Base-by-base conservation (phyloP, 148 eudicot species). In the Tetragonia tetragonoides region DNA sequence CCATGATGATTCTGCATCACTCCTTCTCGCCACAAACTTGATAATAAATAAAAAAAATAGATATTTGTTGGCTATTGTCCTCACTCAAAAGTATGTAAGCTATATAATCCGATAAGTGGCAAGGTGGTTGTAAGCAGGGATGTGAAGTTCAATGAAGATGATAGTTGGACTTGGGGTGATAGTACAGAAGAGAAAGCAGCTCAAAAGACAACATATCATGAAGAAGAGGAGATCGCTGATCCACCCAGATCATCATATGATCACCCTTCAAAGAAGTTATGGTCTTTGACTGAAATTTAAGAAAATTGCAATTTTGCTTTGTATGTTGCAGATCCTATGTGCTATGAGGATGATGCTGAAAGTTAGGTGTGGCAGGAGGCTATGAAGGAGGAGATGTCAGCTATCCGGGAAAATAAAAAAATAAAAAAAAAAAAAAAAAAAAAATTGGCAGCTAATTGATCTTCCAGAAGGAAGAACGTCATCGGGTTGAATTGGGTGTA, bases 51-150 rank as follows among this genome's bases (percentile, higher is more conserved):
- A 9, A 23, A 21, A 37, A 82, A 78, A 57, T 78, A 70, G 15
- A 47, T 82, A 15, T 78, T 82, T 56, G 21, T 82, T 59, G 75
- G 81, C 8, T 82, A 73, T 78, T 4, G 73, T 5, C 78, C 81
- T 20, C 78, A 82, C 47, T 78, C 71, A 56, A 73, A 82, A n/a
- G n/a, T n/a, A n/a, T n/a, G n/a, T 37, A 54, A 41, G 21, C 21
- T 82, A 15, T 78, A 72, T 68, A 64, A 82, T 24, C 78, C 76
- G 16, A 2, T 66, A 9, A 82, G 70, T 78, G 75, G 57, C 17
- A 73, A 77, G 10, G 10, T 82, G 2, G 16, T 66, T 62, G 21
- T 77, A 7, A 77, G 77, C n/a, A 65, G 65, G 37, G 67, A 73
- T 73, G 73, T 73, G 1, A 18, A 64, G 15, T 67, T 74, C 16